These are phyloP conservation scores for Sicyos baderoa DNA, from an alignment of 306 rosid genomes.

Conservation along the genomic window DNA sequence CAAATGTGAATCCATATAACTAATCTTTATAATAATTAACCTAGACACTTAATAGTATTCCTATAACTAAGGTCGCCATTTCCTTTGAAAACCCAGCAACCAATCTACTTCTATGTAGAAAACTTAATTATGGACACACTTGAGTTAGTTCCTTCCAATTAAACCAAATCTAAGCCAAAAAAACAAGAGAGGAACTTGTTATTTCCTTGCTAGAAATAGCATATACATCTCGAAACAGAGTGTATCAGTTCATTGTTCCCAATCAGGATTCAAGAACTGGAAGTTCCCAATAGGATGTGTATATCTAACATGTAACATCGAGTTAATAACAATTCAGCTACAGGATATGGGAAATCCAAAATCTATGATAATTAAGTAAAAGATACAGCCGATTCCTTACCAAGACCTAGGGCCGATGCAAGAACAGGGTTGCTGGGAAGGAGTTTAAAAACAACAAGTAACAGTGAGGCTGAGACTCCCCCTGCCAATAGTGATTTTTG, in stretches of 20 bases:
- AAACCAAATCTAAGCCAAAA: not conserved
- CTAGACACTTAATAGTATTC: not conserved
- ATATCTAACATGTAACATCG: not conserved
- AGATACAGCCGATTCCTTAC: conserved; percentile 35
- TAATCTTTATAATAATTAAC: not conserved
- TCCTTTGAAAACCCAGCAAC: not conserved
- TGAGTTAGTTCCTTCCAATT: not conserved
- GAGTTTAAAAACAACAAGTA: conserved; percentile 50
- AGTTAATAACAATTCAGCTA: not conserved
- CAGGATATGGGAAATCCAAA: not conserved
- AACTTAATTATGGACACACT: not conserved
- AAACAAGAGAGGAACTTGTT: not conserved
- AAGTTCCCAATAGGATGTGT: not conserved
- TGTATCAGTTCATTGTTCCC: not conserved
- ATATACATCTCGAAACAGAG: not conserved
- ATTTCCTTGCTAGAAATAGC: not conserved
- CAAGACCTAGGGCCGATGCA: conserved; percentile 89
- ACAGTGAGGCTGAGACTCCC: conserved; percentile 54
- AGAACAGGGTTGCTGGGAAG: conserved; percentile 73
- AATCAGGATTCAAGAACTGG: not conserved
- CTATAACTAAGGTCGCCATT: not conserved
- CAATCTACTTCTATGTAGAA: not conserved
- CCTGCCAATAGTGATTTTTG: conserved; percentile 88
- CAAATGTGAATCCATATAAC: not conserved
- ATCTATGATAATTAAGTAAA: not conserved